Base-by-base conservation (phyloP, 1,139 yeast species). In the Candida sanyaensis region DNA sequence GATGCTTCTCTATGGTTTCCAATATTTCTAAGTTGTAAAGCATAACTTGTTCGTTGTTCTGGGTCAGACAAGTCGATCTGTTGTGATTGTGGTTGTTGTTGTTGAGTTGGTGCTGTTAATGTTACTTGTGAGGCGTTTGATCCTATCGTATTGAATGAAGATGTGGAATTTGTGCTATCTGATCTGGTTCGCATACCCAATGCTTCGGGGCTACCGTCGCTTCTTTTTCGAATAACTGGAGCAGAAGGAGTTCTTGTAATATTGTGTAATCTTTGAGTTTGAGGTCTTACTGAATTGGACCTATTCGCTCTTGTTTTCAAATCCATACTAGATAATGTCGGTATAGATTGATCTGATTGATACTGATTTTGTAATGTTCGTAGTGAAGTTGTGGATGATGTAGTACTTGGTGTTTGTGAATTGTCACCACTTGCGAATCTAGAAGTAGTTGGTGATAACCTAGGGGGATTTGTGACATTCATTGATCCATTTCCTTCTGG, bases 1-100 rank as follows among this genome's bases (percentile, higher is more conserved):
- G 91, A 80, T 5, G 90, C 85, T 55, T 86, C 93, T 36, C 85
- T 74, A 44, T 82, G 78, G 49, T 84, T 79, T 0, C 89, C 90
- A 42, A 74, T 65, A 39, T 77, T 75, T 48, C 88, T 73, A 38
- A 83, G 68, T 34, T 78, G 75, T 26, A 77, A 69, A 0, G 91
- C 90, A 42, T 75, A 60, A 11, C 74, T 63, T 0, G 81, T 78
- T 48, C 84, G 72, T 11, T 77, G 69, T 37, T 75, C 78, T 1
- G 78, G 33, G 23, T 33, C 36, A 10, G 45, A 39, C 24, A 17
- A 47, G 26, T 4, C 42, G 47, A 21, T 44, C 28, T n/a, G 48
- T 41, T 23, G 44, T 29, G 12, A 41, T n/a, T 48, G 33, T 12
- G 11, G 41, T 13, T 49, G 45, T 10, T 48, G 33, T 11, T 12